Percentiles rank a stretch among this genome's conserved stretches.
These are phyloP conservation scores for Trichosporon asahii DNA, from an alignment of 1,284 basidiomycete species.

Conservation along the genomic window DNA sequence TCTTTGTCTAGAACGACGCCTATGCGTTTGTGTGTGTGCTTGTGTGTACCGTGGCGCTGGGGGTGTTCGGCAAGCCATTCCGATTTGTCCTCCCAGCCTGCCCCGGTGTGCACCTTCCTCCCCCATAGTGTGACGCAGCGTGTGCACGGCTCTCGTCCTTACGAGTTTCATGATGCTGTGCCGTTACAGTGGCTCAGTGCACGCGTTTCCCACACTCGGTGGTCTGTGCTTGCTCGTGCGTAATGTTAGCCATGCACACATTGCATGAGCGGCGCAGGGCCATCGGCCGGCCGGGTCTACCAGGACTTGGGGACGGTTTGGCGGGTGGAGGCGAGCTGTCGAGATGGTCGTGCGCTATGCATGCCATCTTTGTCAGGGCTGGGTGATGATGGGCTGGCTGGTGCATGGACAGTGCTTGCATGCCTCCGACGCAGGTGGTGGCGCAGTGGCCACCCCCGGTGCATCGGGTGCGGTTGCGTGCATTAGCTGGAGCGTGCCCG, in stretches of 20 bases:
- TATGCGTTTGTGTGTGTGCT: background rate
- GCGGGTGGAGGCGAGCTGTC: constrained; percentile 2
- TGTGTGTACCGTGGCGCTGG: background rate
- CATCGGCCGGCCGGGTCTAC: background rate
- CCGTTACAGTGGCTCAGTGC: constrained; percentile 3
- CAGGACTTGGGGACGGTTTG: background rate
- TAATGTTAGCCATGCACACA: background rate
- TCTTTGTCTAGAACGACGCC: background rate
- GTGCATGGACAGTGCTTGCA: background rate
- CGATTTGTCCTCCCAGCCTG: background rate
- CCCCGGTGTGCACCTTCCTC: background rate
- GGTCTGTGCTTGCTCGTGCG: constrained; percentile 2
- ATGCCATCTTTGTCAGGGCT: background rate
- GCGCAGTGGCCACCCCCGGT: background rate
- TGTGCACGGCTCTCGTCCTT: background rate
- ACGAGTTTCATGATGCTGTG: background rate
- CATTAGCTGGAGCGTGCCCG: background rate
- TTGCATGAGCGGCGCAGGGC: background rate
- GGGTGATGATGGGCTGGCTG: background rate
- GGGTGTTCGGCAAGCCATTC: background rate
- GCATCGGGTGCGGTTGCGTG: background rate
- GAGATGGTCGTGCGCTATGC: background rate
- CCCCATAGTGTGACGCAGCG: background rate
- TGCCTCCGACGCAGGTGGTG: background rate
- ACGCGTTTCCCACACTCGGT: background rate